Percentiles rank a stretch among this genome's conserved stretches.
Evolutionary conservation across 805 yeast genomes (phyloP).

Genomic region (Hanseniaspora jakobsenii): DNA sequence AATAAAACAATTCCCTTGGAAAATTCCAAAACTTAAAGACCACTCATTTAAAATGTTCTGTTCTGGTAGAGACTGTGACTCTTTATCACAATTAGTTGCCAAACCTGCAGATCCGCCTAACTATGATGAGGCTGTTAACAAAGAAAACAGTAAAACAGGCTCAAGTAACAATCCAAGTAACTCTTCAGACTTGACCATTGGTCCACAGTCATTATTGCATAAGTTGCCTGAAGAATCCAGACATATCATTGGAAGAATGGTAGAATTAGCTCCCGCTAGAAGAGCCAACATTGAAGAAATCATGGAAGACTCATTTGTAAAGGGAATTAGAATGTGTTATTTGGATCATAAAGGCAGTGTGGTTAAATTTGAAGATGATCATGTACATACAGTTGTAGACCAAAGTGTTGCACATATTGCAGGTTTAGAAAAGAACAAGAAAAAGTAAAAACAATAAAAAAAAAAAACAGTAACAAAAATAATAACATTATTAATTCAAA

Average conservation of each 20-base stretch:
- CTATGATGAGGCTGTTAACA: slow-evolving; percentile 21
- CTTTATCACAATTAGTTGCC: slow-evolving; percentile 51
- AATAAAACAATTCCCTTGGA: slow-evolving; percentile 87
- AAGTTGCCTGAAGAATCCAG: slow-evolving; percentile 64
- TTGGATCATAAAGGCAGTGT: slow-evolving; percentile 33
- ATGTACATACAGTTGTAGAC: slow-evolving; percentile 78
- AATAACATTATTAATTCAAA: too few relatives aligned
- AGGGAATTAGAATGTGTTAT: slow-evolving; percentile 51
- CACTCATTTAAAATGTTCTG: slow-evolving; percentile 74
- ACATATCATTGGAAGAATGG: slow-evolving; percentile 60
- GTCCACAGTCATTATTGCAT: slow-evolving; percentile 57
- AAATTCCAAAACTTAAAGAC: slow-evolving; percentile 72
- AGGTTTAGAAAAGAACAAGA: slow-evolving; percentile 73
- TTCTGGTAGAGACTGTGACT: slow-evolving; percentile 54
- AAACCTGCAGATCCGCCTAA: slow-evolving; percentile 40
- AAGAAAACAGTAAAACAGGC: slow-evolving; percentile 13
- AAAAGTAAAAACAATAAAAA: slow-evolving; percentile 17
- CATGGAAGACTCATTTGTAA: slow-evolving; percentile 59
- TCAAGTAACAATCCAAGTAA: slow-evolving; percentile 26
- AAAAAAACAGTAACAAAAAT: too few relatives aligned
- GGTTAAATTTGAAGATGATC: slow-evolving; percentile 39
- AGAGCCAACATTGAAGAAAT: slow-evolving; percentile 71
- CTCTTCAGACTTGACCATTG: slow-evolving; percentile 55
- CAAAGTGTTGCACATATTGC: slow-evolving; percentile 94
- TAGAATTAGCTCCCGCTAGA: slow-evolving; percentile 74